Evolutionary conservation across 2,329 filamentous ascomycete genomes (phyloP).

Genomic region (Xylaria sp.): DNA sequence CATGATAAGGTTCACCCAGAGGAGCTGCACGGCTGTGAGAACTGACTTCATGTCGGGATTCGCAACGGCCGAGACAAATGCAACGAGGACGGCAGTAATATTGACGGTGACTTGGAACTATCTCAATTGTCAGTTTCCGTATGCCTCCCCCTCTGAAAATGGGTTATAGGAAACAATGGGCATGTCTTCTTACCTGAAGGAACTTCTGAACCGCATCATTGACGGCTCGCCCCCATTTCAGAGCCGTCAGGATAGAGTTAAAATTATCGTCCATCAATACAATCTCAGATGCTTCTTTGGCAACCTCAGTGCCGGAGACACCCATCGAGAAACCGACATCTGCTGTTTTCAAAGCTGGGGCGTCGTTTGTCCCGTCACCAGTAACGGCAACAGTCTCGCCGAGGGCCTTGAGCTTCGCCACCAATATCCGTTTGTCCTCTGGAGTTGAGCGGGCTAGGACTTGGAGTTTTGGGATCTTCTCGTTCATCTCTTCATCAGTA

Average conservation of each 20-base stretch:
- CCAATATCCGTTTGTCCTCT: slow-evolving; percentile 73
- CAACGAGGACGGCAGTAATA: slow-evolving; percentile 73
- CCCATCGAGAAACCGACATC: slow-evolving; percentile 78
- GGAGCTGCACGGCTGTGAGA: slow-evolving; percentile 72
- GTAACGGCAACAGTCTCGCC: slow-evolving; percentile 73
- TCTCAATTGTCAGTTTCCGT: slow-evolving; percentile 14
- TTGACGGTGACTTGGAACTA: slow-evolving; percentile 77
- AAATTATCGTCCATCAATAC: slow-evolving; percentile 76
- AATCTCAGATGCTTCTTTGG: slow-evolving; percentile 76
- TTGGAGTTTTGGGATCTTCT: slow-evolving; percentile 68
- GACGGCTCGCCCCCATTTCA: slow-evolving; percentile 76
- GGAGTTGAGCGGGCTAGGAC: slow-evolving; percentile 74
- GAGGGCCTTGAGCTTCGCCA: slow-evolving; percentile 69
- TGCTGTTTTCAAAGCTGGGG: slow-evolving; percentile 71
- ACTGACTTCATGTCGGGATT: slow-evolving; percentile 66
- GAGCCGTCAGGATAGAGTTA: slow-evolving; percentile 71
- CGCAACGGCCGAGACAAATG: slow-evolving; percentile 72
- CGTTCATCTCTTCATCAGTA: slow-evolving; percentile 67
- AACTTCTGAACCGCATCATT: slow-evolving; percentile 77
- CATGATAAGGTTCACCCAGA: slow-evolving; percentile 79
- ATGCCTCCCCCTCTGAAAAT: no score
- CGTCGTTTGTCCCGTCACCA: slow-evolving; percentile 75
- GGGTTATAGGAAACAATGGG: background rate
- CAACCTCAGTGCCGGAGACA: slow-evolving; percentile 73
- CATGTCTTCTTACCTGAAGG: slow-evolving; percentile 60